Conservation (phyloP, 2,329 filamentous ascomycete genomes). For the Diplodia mutila region DNA sequence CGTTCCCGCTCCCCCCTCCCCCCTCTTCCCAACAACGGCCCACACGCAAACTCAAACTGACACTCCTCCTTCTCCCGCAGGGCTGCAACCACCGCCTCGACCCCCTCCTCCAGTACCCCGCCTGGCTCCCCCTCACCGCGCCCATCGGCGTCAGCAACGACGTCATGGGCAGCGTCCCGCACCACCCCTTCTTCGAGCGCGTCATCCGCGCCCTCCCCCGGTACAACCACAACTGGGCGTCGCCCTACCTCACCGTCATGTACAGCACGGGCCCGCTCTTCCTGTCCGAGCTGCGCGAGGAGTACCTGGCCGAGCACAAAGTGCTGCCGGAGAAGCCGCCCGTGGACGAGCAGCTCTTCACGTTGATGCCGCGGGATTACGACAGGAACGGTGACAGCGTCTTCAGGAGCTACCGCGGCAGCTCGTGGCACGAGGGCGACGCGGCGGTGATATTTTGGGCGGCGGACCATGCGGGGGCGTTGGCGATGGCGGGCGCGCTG, state of each 20-base stretch:
- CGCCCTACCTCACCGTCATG: conserved; percentile 38
- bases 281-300: conserved; percentile 33
- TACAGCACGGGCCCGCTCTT: conserved; percentile 39
- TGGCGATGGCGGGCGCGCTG: background rate
- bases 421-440: conserved; percentile 39
- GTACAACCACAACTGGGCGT: conserved; percentile 32
- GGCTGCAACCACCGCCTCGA: conserved; percentile 28
- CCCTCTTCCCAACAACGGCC: conserved; percentile 12
- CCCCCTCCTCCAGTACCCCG: conserved; percentile 30
- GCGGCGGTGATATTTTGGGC: conserved; percentile 37
- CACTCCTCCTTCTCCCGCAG: too few relatives aligned
- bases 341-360: conserved; percentile 25
- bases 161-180: conserved; percentile 31
- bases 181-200: conserved; percentile 32
- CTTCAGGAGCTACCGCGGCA: conserved; percentile 38
- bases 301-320: conserved; percentile 32
- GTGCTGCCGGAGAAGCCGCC: background rate
- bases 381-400: conserved; percentile 38
- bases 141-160: conserved; percentile 34
- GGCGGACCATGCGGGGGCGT: conserved; percentile 3
- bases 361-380: conserved; percentile 35
- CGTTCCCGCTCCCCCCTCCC: background rate
- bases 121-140: conserved; percentile 33
- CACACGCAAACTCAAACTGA: background rate
- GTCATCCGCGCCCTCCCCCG: conserved; percentile 30